These are phyloP conservation scores for Penicillium canescens DNA, from an alignment of 495 filamentous ascomycete species.

Conservation along the genomic window DNA sequence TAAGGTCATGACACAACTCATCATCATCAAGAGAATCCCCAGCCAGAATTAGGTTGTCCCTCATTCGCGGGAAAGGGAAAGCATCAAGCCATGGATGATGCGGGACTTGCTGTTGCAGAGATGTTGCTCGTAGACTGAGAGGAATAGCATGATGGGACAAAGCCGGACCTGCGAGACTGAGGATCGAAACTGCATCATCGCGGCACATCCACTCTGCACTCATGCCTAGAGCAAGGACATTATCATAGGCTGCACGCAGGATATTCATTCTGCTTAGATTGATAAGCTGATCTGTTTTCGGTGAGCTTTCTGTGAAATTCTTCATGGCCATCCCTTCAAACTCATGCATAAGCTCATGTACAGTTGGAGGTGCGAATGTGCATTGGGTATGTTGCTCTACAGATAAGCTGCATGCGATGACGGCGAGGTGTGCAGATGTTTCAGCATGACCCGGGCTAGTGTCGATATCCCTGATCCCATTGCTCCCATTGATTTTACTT, in stretches of 20 bases:
- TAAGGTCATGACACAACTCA: constrained; percentile 25
- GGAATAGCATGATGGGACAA: constrained; percentile 1
- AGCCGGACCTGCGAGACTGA: background rate
- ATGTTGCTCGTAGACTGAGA: constrained; percentile 6
- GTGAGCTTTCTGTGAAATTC: background rate
- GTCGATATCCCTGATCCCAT: too few relatives aligned
- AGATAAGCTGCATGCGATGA: too few relatives aligned
- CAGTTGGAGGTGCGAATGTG: background rate
- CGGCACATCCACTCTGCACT: background rate
- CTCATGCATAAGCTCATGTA: background rate
- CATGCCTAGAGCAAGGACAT: background rate
- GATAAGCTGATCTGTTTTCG: background rate
- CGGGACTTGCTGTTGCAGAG: constrained; percentile 5
- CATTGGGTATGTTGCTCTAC: too few relatives aligned
- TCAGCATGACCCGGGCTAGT: too few relatives aligned
- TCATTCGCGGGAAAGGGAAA: constrained; percentile 31
- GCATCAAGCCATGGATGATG: constrained; percentile 30
- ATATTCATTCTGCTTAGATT: constrained; percentile 1
- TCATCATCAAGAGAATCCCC: constrained; percentile 16
- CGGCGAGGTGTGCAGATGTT: too few relatives aligned
- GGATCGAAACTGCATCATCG: background rate
- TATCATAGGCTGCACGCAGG: background rate
- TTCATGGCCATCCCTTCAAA: background rate
- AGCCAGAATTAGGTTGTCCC: constrained; percentile 29
- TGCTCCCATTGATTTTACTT: too few relatives aligned